These are phyloP conservation scores for Dinochytrium kinnereticum DNA, from an alignment of 371 early-diverging fungal species.

Conservation along the genomic window DNA sequence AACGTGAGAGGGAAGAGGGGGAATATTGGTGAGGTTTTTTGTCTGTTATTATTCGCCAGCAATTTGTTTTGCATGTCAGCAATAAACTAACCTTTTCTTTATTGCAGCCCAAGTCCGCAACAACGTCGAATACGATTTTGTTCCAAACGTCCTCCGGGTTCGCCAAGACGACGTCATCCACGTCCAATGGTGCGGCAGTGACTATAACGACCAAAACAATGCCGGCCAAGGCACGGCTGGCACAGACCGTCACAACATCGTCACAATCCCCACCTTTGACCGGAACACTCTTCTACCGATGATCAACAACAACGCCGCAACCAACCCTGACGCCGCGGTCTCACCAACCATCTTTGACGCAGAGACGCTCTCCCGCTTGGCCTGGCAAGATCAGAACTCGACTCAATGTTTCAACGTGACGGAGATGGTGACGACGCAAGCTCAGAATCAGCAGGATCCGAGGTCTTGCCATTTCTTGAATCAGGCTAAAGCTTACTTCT, in stretches of 20 bases:
- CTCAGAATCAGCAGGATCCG: slow-evolving; percentile 9
- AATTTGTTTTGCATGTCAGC: too few species aligned
- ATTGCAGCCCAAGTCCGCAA: slow-evolving; percentile 41
- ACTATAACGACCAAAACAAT: slow-evolving; percentile 43
- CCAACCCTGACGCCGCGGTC: slow-evolving; percentile 29
- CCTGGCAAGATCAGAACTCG: slow-evolving; percentile 43
- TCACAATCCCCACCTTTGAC: slow-evolving; percentile 21
- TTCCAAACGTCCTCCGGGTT: slow-evolving; percentile 33
- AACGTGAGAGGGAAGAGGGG: slow-evolving; percentile 50
- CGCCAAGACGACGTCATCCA: slow-evolving; percentile 42
- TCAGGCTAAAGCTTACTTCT: background rate
- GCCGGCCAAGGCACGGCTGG: slow-evolving; percentile 45
- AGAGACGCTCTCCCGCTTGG: slow-evolving; percentile 30
- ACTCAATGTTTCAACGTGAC: slow-evolving; percentile 31
- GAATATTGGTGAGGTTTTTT: too few species aligned
- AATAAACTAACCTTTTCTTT: too few species aligned
- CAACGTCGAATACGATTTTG: slow-evolving; percentile 51
- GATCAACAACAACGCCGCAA: slow-evolving; percentile 31
- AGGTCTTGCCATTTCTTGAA: slow-evolving; percentile 10
- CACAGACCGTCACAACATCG: slow-evolving; percentile 45
- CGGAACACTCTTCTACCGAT: background rate
- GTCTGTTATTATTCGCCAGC: too few species aligned
- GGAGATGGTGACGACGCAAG: slow-evolving; percentile 4
- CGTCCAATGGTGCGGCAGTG: slow-evolving; percentile 51
- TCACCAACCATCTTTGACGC: slow-evolving; percentile 34